Base-by-base conservation (phyloP, 257 asterid genomes). In the Cynanchum wilfordii region DNA sequence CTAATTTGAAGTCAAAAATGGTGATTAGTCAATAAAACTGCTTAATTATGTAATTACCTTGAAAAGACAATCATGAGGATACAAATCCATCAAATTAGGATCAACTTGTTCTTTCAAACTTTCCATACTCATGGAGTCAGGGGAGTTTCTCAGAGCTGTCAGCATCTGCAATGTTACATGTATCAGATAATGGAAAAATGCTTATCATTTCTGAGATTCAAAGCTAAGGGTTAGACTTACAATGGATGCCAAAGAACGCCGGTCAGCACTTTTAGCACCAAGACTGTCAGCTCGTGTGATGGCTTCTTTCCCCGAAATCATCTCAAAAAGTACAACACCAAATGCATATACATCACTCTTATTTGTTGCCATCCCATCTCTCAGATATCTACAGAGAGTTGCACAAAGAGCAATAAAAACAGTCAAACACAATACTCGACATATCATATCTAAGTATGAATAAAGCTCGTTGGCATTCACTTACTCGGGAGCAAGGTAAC, bases 401-500 rank as follows among this genome's bases (percentile, higher is more conserved):
- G 68, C 82, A 45, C 75, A 44, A 78, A 59, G 71, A 72, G 75
- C 73, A 75, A 58, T 78, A 49, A 78, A 67, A 76, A 55, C 27
- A 25, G 42, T 27, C 58, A n/a, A 5, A 50, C 33, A 16, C 22
- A 16, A 24, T 55, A 38, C 42, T 25, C 17, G 47, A 36, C 30
- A 2, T 44, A 49, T 20, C 44, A 36, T 25, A 44, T 11, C 16
- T 60, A 24, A 27, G 19, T 40, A 15, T 12, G n/a, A 38, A 9
- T 33, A 44, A 17, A 33, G 25, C 66, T 20, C 56, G 19, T 42
- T 30, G 40, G 6, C 27, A 47, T 52, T 57, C 68, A 81, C 98
- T 78, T 86, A 95, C 99, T 95, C 99, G 19, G 99, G 98, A 80
- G 99, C 97, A 50, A 95, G 87, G 82, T 95, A 95, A 56, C 99